Base-by-base conservation (phyloP, 306 rosid species). In the Prunus salicina region DNA sequence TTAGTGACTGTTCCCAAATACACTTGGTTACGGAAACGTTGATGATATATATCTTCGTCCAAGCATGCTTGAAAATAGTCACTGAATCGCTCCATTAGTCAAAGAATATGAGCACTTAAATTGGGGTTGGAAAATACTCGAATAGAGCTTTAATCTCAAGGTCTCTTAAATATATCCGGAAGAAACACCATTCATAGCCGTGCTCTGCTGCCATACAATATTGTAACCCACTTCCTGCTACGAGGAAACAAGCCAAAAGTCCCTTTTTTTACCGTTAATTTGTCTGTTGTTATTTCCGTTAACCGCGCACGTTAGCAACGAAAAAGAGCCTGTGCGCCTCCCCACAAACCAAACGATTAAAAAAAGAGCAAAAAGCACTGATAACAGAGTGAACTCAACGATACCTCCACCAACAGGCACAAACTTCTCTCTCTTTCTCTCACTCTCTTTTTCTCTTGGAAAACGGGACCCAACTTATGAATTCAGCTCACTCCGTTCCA, bases 271-370 rank as follows among this genome's bases (percentile, higher is more conserved):
- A 72, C 89, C 88, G 86, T 89, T 86, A 82, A 30, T 65, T 67
- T 84, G 79, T 86, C 28, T n/a, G 47, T 15, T 64, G 19, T 16
- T 3, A 28, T 84, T 81, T 80, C 86, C 86, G 83, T 82, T 82
- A 79, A 71, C 67, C 58, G 78, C 81, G 65, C 77, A 71, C 71
- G 78, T 79, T 62, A 76, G 80, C 41, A 28, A 3, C 51, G 43
- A 50, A 76, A 38, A 77, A 75, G 76, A 73, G 47, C 24, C 71
- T 22, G 55, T 67, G 70, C 64, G 82, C 64, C 62, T 69, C 81
- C 10, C 85, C 79, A 80, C 57, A 64, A 60, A 15, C 4, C 38
- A 16, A 71, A 64, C 43, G 7, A 63, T 60, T 28, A 10, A n/a
- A 4, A 13, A 6, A 28, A n/a, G 43, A 10, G 8, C 57, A 69